phyloP scores from a whole-genome alignment of 495 filamentous ascomycete species.

The Copromyces sp. region DNA sequence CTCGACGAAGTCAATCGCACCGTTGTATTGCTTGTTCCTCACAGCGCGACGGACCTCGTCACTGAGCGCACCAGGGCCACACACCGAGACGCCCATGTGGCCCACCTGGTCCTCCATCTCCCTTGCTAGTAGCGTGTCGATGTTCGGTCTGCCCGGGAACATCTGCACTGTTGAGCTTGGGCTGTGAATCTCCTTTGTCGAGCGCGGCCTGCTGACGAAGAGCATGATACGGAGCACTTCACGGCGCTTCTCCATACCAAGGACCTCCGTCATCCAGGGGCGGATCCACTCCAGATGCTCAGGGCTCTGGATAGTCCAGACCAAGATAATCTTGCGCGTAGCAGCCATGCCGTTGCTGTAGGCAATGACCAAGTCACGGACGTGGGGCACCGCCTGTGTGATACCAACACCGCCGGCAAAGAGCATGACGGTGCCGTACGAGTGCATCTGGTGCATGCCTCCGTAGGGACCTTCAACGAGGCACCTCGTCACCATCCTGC shows the following conservation, averaged over 20 bases:
- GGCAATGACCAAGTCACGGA: slow-evolving; percentile 63
- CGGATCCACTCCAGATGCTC: slow-evolving; percentile 91
- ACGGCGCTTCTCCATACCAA: slow-evolving; percentile 70
- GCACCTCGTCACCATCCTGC: slow-evolving; percentile 49
- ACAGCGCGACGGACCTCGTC: slow-evolving; percentile 76
- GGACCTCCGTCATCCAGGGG: slow-evolving; percentile 90
- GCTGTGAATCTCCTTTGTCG: slow-evolving; percentile 68
- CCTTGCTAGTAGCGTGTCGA: slow-evolving; percentile 61
- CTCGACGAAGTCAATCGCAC: slow-evolving; percentile 79
- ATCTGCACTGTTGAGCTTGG: slow-evolving; percentile 79
- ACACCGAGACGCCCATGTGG: slow-evolving; percentile 76
- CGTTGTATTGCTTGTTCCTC: slow-evolving; percentile 51
- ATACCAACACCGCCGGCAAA: slow-evolving; percentile 85
- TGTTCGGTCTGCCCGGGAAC: slow-evolving; percentile 58
- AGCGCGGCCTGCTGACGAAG: slow-evolving; percentile 79
- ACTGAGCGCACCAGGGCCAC: slow-evolving; percentile 79
- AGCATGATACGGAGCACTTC: slow-evolving; percentile 77
- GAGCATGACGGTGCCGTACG: slow-evolving; percentile 77
- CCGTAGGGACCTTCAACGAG: slow-evolving; percentile 80
- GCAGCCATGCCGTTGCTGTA: slow-evolving; percentile 60
- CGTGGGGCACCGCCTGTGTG: slow-evolving; percentile 73
- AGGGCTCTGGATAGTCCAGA: slow-evolving; percentile 83
- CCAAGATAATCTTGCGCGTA: slow-evolving; percentile 67
- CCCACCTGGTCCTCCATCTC: slow-evolving; percentile 70
- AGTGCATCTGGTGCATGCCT: slow-evolving; percentile 52